Conservation (phyloP, 192 early-diverging fungal genomes). For the Chytriomyces confervae region DNA sequence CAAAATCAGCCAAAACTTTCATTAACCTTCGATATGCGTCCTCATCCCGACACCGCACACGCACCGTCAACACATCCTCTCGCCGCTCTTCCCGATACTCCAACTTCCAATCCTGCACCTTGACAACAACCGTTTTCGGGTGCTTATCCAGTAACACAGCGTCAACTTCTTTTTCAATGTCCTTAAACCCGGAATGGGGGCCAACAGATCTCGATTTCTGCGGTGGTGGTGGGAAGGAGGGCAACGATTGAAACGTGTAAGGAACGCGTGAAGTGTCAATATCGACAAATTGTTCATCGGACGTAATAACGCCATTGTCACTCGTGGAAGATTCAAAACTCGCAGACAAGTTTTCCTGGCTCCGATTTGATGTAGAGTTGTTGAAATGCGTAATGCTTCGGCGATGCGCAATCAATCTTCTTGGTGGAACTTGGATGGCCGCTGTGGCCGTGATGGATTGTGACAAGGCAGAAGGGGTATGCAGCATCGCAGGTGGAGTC, state of each 20-base stretch:
- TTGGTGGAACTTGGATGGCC: too few species aligned
- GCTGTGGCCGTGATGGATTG: too few species aligned
- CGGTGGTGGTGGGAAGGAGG: neutral
- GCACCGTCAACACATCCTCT: slow-evolving; percentile 18
- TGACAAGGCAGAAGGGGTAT: too few species aligned
- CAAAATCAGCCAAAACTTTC: slow-evolving; percentile 18
- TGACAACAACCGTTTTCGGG: neutral
- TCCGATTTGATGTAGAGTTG: too few species aligned
- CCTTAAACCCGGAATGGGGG: neutral
- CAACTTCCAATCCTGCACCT: slow-evolving; percentile 21
- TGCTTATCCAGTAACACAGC: neutral
- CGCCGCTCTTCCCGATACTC: slow-evolving; percentile 11
- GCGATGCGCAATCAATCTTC: too few species aligned
- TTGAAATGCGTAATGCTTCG: too few species aligned
- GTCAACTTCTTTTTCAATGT: neutral
- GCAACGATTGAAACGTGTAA: neutral
- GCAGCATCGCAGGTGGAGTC: too few species aligned
- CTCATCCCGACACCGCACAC: slow-evolving; percentile 18
- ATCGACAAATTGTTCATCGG: too few species aligned
- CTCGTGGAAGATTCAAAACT: too few species aligned
- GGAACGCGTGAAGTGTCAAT: too few species aligned
- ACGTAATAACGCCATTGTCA: too few species aligned
- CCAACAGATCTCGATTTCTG: neutral
- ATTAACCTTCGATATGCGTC: neutral
- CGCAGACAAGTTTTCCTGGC: too few species aligned